Evolutionary conservation across 2,329 filamentous ascomycete species (phyloP).

Genomic region (Trichoderma polysporum): DNA sequence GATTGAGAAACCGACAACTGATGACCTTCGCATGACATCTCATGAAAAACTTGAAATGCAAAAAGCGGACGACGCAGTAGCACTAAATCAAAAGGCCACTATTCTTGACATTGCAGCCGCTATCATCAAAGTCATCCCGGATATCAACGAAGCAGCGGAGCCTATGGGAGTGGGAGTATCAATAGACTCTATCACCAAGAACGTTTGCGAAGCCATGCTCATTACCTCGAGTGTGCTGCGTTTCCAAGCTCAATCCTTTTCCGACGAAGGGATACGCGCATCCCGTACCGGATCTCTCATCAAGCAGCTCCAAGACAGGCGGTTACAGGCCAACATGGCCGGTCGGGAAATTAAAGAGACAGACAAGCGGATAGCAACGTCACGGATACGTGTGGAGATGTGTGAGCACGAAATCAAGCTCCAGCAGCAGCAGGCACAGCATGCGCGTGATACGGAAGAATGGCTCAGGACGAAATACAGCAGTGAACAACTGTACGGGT

Average conservation of each 20-base stretch:
- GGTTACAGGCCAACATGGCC: slow-evolving; percentile 11
- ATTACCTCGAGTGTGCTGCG: not conserved
- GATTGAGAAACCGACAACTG: not conserved
- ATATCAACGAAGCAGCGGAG: too few species aligned
- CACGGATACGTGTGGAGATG: slow-evolving; percentile 13
- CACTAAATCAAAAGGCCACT: not conserved
- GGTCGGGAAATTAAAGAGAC: slow-evolving; percentile 21
- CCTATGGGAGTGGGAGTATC: not conserved
- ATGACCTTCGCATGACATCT: not conserved
- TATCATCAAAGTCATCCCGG: not conserved
- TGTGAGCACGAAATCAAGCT: slow-evolving; percentile 2
- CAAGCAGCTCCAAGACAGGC: slow-evolving; percentile 18
- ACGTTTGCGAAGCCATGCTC: not conserved
- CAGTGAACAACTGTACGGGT: slow-evolving; percentile 16
- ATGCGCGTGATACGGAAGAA: too few species aligned
- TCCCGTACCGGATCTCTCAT: too few species aligned
- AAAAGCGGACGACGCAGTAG: not conserved
- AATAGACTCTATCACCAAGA: too few species aligned
- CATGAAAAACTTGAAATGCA: not conserved
- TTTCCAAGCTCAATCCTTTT: not conserved
- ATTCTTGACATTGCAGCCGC: not conserved
- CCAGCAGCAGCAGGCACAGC: too few species aligned
- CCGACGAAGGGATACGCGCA: too few species aligned
- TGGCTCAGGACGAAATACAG: slow-evolving; percentile 10
- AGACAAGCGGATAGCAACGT: slow-evolving; percentile 17